Conservation (phyloP, 805 yeast species). For the Blastobotrys robertii region DNA sequence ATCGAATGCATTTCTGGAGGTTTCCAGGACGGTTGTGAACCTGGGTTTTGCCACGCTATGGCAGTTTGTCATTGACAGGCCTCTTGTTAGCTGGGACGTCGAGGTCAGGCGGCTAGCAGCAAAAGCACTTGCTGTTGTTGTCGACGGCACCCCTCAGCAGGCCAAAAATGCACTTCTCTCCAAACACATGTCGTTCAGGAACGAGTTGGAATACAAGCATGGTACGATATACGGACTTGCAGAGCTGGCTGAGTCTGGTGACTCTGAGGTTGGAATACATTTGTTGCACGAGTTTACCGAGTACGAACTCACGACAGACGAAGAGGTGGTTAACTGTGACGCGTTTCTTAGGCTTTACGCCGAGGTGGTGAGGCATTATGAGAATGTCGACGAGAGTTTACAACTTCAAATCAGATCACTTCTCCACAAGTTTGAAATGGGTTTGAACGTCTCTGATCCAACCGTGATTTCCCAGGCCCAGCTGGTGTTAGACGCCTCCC, state of each 20-base stretch:
- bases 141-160: neutral
- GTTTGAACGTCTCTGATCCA: neutral
- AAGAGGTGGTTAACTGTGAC: conserved; percentile 28
- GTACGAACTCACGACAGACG: conserved; percentile 6
- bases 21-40: conserved; percentile 24
- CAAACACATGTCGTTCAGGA: neutral
- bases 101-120: conserved; percentile 37
- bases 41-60: conserved; percentile 16
- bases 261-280: neutral
- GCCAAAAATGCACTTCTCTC: neutral
- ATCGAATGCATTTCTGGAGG: conserved; percentile 31
- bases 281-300: conserved; percentile 6
- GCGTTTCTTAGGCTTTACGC: conserved; percentile 25
- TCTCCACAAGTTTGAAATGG: neutral
- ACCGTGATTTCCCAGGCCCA: neutral
- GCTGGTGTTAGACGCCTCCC: neutral
- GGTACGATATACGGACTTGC: conserved; percentile 20
- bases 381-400: neutral
- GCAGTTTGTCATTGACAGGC: conserved; percentile 26
- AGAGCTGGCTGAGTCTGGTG: conserved; percentile 8
- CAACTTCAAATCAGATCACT: neutral
- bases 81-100: conserved; percentile 32
- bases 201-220: conserved; percentile 15
- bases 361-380: neutral
- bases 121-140: conserved; percentile 23